phyloP scores from a whole-genome alignment of 371 early-diverging fungal genomes.

The Mucor velutinosus region DNA sequence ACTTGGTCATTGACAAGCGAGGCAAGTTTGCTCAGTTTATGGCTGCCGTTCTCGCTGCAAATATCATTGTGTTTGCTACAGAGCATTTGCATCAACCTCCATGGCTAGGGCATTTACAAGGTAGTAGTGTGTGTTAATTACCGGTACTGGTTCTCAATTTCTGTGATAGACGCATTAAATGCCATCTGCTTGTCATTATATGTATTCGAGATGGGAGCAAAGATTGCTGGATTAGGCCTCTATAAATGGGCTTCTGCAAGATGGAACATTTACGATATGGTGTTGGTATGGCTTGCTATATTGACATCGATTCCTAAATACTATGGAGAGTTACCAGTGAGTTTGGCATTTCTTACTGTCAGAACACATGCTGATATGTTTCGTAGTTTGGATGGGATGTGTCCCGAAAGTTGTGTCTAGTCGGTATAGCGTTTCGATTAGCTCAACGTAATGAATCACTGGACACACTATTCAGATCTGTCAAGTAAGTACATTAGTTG shows the following conservation, averaged over 20 bases:
- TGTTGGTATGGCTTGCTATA: constrained; percentile 35
- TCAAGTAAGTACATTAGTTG: constrained; percentile 36
- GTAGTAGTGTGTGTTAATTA: not conserved
- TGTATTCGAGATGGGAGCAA: constrained; percentile 43
- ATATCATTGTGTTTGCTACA: constrained; percentile 43
- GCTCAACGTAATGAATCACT: constrained; percentile 53
- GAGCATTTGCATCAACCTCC: constrained; percentile 41
- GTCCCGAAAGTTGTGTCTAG: constrained; percentile 30
- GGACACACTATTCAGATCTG: constrained; percentile 48
- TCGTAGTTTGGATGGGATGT: constrained; percentile 11
- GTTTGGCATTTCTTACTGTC: not conserved
- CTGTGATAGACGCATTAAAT: constrained; percentile 19
- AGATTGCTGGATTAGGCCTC: constrained; percentile 48
- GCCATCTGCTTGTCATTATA: constrained; percentile 40
- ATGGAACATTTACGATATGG: constrained; percentile 55
- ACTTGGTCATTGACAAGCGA: constrained; percentile 48
- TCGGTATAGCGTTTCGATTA: constrained; percentile 52
- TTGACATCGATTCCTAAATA: constrained; percentile 26
- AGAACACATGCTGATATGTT: not conserved
- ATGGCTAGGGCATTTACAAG: constrained; percentile 35
- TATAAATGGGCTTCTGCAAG: constrained; percentile 47
- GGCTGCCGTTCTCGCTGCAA: constrained; percentile 33
- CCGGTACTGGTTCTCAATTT: not conserved
- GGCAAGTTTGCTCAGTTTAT: constrained; percentile 46
- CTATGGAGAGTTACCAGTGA: constrained; percentile 31